Base-by-base conservation (phyloP, 78 protist species). In the Dictyostelium citrinum region DNA sequence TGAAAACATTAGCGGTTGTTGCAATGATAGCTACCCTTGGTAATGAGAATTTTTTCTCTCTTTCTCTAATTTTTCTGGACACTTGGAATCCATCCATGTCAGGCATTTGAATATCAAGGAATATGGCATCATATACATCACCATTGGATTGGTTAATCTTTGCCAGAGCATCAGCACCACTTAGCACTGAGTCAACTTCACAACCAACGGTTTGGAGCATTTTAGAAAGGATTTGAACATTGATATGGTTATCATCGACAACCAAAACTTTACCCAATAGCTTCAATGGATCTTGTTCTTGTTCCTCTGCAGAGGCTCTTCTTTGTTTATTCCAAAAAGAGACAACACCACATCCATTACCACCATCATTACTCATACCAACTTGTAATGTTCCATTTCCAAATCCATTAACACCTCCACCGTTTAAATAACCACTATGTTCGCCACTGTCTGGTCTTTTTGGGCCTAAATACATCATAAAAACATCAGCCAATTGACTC, bases 51-150 rank as follows among this genome's bases (percentile, higher is more conserved):
- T 31, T 22, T 27, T 43, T 10, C 39, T 88, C 85, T 22, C 85
- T 27, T 35, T 51, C 70, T 41, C 85, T 51, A 49, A 88, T 88
- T 55, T 78, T 79, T 33, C 58, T 78, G 31, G 93, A 24, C 1
- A 88, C 85, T 79, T 88, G 93, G 80, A 78, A 88, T 27, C 93
- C 93, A 46, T 88, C 93, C 72, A 88, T 78, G 1, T 46, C 86
- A 2, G 93, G 93, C 93, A 88, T 88, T 83, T 77, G 68, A 61
- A 88, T 78, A 49, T 88, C 93, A 6, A 88, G 35, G 58, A 88
- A 78, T 14, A 88, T 68, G 8, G 81, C 81, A 41, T 76, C 85
- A 31, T 78, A 88, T 0, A 24, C 33, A 33, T 35, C 77, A 39
- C 43, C 43, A 0, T 43, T 10, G 3, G 16, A 17, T 14, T 55